These are phyloP conservation scores for Puya raimondii DNA, from an alignment of 176 grass and related monocot genomes.

Conservation along the genomic window DNA sequence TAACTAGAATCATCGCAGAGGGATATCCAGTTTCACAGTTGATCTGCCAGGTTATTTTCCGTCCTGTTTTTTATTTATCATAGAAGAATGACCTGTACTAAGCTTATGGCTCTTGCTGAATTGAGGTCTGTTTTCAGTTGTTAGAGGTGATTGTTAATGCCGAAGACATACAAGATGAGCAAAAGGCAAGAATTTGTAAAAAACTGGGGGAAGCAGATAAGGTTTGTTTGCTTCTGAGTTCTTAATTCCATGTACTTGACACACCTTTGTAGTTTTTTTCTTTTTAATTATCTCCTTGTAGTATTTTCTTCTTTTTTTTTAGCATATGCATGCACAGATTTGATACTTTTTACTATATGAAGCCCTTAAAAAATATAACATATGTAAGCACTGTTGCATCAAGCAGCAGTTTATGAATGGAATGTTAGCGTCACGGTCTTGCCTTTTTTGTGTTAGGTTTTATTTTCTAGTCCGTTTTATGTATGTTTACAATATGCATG, in stretches of 20 bases:
- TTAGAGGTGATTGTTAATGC: constrained; percentile 61
- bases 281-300: not conserved
- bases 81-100: constrained; percentile 8
- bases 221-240: constrained; percentile 38
- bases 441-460: not conserved
- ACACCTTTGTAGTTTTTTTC: not conserved
- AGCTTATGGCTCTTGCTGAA: constrained; percentile 29
- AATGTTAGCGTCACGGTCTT: not conserved
- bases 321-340: not conserved
- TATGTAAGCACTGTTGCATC: not conserved
- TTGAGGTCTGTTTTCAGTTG: constrained; percentile 42
- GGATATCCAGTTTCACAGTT: constrained; percentile 95
- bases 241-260: not conserved
- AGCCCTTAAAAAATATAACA: not conserved
- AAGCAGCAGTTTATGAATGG: not conserved
- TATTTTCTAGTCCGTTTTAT: not conserved
- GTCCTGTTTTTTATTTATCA: constrained; percentile 7
- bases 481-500: too few relatives aligned
- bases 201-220: constrained; percentile 94
- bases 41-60: constrained; percentile 54
- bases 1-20: constrained; percentile 80
- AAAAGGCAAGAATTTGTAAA: constrained; percentile 91
- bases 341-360: not conserved
- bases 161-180: constrained; percentile 74
- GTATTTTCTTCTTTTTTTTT: not conserved